Evolutionary conservation across 2,329 filamentous ascomycete species (phyloP), one percentile per base, ranked within the genome.

Genomic region (Amauroascus verrucosus): DNA sequence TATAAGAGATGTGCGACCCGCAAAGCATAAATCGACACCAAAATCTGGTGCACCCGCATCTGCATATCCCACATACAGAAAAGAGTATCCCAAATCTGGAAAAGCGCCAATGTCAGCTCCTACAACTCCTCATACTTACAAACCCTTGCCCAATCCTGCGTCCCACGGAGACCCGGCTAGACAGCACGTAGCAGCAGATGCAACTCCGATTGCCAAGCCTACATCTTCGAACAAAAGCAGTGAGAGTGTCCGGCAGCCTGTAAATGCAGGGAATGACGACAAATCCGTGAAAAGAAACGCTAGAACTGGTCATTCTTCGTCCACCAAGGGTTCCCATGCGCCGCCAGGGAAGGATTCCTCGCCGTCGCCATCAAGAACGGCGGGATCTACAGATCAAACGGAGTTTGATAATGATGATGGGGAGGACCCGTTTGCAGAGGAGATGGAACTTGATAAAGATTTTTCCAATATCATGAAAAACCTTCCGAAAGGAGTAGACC

Each of bases 401-500:
- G 51, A 43, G 24, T 76, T 72, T 24, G 73, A 71, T 3, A 75
- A 76, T 9, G 44, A 53, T 3, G 75, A 76, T 9, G 44, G 49
- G 30, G 46, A 53, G 48, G 40, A 41, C 6, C 40, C 38, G 11
- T 40, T 32, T 44, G 30, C 14, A n/a, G 44, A 54, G 38, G 38
- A 50, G 16, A 30, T 37, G 35, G 28, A 8, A 20, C 24, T n/a
- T 11, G 72, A 72, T 8, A 75, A 76, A 33, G 70, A 69, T 50
- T 80, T 86, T 57, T 73, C 76, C 47, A 68, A 77, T 7, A 75
- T 95, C 20, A 72, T 96, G 63, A 88, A 86, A 63, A 84, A 84
- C 54, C 71, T 97, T 1, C 90, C 90, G 0, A 78, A 83, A 51
- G 89, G 89, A 0, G 81, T 96, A 2, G 93, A 98, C 64, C 80